These are phyloP conservation scores for Talaromyces sp. DNA, from an alignment of 2,329 filamentous ascomycete genomes.

Conservation along the genomic window DNA sequence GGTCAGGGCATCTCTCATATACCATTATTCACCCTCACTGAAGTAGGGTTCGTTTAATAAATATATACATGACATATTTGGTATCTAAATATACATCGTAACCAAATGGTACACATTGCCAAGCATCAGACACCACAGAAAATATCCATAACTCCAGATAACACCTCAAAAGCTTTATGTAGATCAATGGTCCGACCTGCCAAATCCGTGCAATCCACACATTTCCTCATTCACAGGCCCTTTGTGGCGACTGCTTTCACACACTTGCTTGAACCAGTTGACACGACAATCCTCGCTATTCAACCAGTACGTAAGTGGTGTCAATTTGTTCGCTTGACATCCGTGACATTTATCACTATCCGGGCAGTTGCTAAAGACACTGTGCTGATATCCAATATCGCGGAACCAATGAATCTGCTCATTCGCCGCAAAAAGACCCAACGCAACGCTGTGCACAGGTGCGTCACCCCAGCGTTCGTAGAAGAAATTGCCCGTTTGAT, in stretches of 20 bases:
- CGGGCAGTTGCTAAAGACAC: conserved; percentile 98
- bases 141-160: neutral
- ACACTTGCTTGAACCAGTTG: conserved; percentile 91
- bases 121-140: neutral
- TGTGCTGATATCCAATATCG: conserved; percentile 97
- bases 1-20: neutral
- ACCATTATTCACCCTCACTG: neutral
- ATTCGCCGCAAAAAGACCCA: conserved; percentile 87
- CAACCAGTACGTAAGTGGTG: conserved; percentile 63
- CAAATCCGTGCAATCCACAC: conserved; percentile 8
- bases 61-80: conserved; percentile 6
- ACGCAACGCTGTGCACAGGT: conserved; percentile 88
- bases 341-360: conserved; percentile 91
- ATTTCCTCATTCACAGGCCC: conserved; percentile 12
- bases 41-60: neutral
- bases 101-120: neutral
- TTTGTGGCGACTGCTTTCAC: conserved; percentile 14
- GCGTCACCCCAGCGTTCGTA: conserved; percentile 99
- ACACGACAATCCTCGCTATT: conserved; percentile 89
- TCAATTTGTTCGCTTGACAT: conserved; percentile 79
- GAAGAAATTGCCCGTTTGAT: conserved; percentile 93
- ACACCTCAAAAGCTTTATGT: neutral
- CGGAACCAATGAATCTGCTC: conserved; percentile 98
- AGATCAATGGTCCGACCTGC: neutral
- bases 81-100: neutral